Evolutionary conservation across 2,329 filamentous ascomycete species (phyloP).

Genomic region (Aspergillus japonicus): DNA sequence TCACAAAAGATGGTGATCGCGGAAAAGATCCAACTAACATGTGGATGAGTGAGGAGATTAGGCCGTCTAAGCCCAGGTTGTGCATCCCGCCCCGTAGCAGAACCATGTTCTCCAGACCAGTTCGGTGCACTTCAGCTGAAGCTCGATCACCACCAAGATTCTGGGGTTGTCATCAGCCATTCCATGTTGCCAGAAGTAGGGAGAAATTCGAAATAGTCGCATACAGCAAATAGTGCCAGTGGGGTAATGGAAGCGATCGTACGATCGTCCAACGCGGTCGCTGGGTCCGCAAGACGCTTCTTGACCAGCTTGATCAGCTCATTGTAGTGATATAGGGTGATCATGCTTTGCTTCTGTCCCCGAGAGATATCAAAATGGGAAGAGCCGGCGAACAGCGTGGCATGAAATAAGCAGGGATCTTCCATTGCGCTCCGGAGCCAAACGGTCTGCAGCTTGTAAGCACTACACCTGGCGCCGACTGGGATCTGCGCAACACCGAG

Average conservation of each 20-base stretch:
- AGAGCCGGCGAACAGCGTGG: constrained; percentile 2
- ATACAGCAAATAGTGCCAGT: constrained; percentile 5
- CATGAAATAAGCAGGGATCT: constrained; percentile 8
- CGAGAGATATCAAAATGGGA: background rate
- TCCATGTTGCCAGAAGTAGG: background rate
- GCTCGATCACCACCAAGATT: constrained; percentile 2
- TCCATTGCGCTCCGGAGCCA: constrained; percentile 4
- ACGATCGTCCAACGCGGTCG: background rate
- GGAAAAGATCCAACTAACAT: background rate
- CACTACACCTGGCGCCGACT: background rate
- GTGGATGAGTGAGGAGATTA: background rate
- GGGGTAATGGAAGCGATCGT: constrained; percentile 1
- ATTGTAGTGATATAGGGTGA: constrained; percentile 2
- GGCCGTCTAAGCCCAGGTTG: constrained; percentile 4
- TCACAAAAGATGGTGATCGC: too few relatives aligned
- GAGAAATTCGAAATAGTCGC: background rate
- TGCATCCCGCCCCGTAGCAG: background rate
- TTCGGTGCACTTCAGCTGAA: background rate
- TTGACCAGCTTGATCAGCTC: constrained; percentile 5
- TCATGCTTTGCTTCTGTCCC: background rate
- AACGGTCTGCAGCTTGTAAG: background rate
- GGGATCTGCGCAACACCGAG: background rate
- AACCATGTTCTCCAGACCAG: background rate
- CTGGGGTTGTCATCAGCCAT: background rate
- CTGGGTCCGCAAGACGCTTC: background rate